These are phyloP conservation scores for Scytalidium sp. DNA, from an alignment of 2,329 filamentous ascomycete species.

Conservation along the genomic window DNA sequence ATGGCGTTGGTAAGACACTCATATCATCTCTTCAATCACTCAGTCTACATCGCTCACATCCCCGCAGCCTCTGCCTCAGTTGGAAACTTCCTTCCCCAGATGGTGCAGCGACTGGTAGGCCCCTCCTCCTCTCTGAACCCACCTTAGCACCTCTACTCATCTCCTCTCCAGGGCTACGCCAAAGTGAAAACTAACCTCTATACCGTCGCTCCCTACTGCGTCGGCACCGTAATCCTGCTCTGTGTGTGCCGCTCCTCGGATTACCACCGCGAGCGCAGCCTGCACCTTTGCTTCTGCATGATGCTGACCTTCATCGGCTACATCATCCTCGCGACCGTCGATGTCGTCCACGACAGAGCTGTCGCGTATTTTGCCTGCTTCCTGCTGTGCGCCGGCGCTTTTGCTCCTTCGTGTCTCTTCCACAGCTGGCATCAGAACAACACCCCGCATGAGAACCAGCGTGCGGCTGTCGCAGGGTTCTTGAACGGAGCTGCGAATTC, in stretches of 20 bases:
- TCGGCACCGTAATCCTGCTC: conserved; percentile 11
- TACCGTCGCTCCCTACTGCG: conserved; percentile 16
- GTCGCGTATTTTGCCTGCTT: no score
- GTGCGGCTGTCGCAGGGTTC: conserved; percentile 10
- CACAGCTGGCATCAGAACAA: conserved; percentile 14
- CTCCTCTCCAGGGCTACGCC: no score
- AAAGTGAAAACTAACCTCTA: conserved; percentile 23
- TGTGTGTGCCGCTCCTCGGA: conserved; percentile 13
- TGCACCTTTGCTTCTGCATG: conserved; percentile 12
- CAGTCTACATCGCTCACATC: no score
- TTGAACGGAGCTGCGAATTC: conserved; percentile 13
- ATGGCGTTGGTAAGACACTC: no score
- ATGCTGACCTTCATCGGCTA: conserved; percentile 13
- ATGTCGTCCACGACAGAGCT: conserved; percentile 7
- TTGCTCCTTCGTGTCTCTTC: conserved; percentile 15
- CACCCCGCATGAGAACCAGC: conserved; percentile 5
- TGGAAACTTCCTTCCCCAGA: no score
- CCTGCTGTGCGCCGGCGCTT: no score
- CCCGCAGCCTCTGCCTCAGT: no score
- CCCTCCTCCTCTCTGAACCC: no score
- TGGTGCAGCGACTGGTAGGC: no score
- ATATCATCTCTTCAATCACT: no score
- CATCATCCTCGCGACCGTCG: conserved; percentile 11
- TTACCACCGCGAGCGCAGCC: conserved; percentile 17
- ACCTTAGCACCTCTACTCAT: no score